These are phyloP conservation scores for Lactifluus piperatus DNA, from an alignment of 768 basidiomycete species.

Conservation along the genomic window DNA sequence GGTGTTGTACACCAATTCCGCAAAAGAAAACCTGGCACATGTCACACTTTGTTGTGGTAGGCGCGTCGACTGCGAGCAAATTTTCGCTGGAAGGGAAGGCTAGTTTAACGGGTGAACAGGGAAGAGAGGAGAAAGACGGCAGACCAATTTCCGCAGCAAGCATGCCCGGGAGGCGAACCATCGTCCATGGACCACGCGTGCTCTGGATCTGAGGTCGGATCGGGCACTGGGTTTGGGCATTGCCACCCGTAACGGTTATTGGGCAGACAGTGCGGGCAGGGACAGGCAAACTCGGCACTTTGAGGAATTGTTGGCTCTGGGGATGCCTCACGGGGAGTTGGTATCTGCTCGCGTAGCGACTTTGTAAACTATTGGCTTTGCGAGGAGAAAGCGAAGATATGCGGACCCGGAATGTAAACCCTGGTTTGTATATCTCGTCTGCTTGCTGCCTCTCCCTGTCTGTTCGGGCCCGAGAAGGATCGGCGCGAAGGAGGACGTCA, in stretches of 20 bases:
- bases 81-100: slow-evolving; percentile 46
- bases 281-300: slow-evolving; percentile 57
- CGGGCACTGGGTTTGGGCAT: slow-evolving; percentile 72
- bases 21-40: slow-evolving; percentile 79
- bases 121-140: slow-evolving; percentile 8
- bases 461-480: slow-evolving; percentile 58
- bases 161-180: slow-evolving; percentile 72
- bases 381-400: slow-evolving; percentile 22
- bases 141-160: slow-evolving; percentile 75
- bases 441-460: slow-evolving; percentile 71
- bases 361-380: background rate
- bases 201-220: slow-evolving; percentile 59
- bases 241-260: slow-evolving; percentile 71
- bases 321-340: slow-evolving; percentile 63
- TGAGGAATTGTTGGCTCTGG: slow-evolving; percentile 67
- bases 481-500: slow-evolving; percentile 61
- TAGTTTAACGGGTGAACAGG: background rate
- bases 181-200: slow-evolving; percentile 73
- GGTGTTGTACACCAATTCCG: slow-evolving; percentile 66
- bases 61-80: slow-evolving; percentile 61
- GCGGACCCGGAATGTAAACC: slow-evolving; percentile 51
- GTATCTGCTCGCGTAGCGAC: slow-evolving; percentile 40
- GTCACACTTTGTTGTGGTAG: slow-evolving; percentile 75
- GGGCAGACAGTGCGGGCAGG: slow-evolving; percentile 68
- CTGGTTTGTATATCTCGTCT: slow-evolving; percentile 66